Conservation (phyloP, 1,139 yeast genomes). For the Diutina ranongensis region DNA sequence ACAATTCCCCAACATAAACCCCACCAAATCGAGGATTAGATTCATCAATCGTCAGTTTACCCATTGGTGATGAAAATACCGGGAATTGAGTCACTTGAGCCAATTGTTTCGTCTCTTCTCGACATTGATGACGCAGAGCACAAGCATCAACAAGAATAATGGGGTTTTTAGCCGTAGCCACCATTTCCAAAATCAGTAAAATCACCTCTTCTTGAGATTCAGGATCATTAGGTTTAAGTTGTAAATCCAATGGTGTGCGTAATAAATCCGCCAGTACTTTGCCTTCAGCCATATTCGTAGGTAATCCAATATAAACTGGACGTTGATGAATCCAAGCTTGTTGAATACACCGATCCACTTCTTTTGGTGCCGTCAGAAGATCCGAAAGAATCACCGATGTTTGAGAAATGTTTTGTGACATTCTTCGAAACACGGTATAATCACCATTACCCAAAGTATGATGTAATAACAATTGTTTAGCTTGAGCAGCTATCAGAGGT, state of each 20-base stretch:
- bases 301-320: conserved; percentile 77
- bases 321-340: conserved; percentile 63
- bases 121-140: conserved; percentile 66
- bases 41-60: conserved; percentile 74
- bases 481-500: conserved; percentile 51
- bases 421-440: conserved; percentile 38
- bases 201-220: conserved; percentile 68
- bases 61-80: conserved; percentile 83
- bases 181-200: conserved; percentile 39
- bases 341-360: conserved; percentile 65
- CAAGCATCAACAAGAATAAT: conserved; percentile 79
- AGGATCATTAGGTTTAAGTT: conserved; percentile 49
- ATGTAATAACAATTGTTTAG: conserved; percentile 38
- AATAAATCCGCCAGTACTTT: conserved; percentile 44
- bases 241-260: conserved; percentile 53
- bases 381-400: conserved; percentile 57
- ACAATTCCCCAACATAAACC: conserved; percentile 73
- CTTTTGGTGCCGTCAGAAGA: conserved; percentile 49
- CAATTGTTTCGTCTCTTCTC: conserved; percentile 47
- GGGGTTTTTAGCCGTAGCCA: conserved; percentile 53
- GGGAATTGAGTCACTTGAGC: conserved; percentile 70
- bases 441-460: conserved; percentile 81
- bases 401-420: conserved; percentile 54
- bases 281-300: conserved; percentile 69
- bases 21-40: conserved; percentile 71